Conservation (phyloP, 2,329 filamentous ascomycete genomes). For the Simplicillium sp. region DNA sequence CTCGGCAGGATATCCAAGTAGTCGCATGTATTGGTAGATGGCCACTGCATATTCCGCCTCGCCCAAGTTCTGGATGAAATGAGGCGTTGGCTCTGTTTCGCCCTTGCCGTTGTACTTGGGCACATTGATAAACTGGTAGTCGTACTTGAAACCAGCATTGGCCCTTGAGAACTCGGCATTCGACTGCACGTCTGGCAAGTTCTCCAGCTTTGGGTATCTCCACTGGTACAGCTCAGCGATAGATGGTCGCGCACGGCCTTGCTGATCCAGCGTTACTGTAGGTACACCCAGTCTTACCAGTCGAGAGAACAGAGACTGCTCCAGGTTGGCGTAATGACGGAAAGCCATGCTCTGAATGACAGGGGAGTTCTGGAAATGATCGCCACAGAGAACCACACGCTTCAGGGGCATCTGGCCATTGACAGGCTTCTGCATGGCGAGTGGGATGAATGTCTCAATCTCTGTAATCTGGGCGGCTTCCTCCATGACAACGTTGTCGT, state of each 20-base stretch:
- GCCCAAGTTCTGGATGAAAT: slow-evolving; percentile 93
- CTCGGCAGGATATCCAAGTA: slow-evolving; percentile 79
- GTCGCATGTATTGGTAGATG: slow-evolving; percentile 92
- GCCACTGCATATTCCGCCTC: slow-evolving; percentile 97
- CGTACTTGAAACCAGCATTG: slow-evolving; percentile 86
- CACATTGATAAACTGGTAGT: slow-evolving; percentile 96
- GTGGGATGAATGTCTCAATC: slow-evolving; percentile 90
- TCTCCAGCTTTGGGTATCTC: slow-evolving; percentile 76
- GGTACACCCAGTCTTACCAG: slow-evolving; percentile 90
- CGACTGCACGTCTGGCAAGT: slow-evolving; percentile 64
- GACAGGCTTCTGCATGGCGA: slow-evolving; percentile 79
- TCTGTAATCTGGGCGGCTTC: slow-evolving; percentile 97
- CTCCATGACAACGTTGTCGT: slow-evolving; percentile 97
- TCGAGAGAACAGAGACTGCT: slow-evolving; percentile 89
- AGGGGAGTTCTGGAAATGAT: slow-evolving; percentile 94
- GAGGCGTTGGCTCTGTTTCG: slow-evolving; percentile 81
- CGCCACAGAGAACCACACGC: slow-evolving; percentile 83
- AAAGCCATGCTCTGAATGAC: slow-evolving; percentile 93
- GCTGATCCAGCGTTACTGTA: slow-evolving; percentile 79
- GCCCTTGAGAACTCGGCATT: slow-evolving; percentile 65
- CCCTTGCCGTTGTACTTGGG: slow-evolving; percentile 85
- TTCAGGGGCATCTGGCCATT: slow-evolving; percentile 68
- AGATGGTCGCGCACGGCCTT: slow-evolving; percentile 79
- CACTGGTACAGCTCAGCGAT: slow-evolving; percentile 88
- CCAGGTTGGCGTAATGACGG: slow-evolving; percentile 88